Conservation (phyloP, 176 grass and related monocot genomes). For the Phragmites australis region DNA sequence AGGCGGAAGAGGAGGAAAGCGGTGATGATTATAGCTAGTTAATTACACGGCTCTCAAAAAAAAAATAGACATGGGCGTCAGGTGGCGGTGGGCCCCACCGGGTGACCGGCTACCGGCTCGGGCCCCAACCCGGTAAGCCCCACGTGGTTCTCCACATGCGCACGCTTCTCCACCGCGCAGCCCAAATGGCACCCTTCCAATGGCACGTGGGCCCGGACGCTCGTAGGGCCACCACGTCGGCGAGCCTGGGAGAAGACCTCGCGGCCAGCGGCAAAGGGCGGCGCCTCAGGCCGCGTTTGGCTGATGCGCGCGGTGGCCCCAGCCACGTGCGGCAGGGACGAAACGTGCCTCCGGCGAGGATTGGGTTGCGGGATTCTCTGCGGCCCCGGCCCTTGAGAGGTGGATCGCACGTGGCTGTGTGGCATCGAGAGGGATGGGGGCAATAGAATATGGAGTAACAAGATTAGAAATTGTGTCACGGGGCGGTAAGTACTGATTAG, state of each 20-base stretch:
- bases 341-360: constrained; percentile 31
- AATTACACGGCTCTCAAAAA: no score
- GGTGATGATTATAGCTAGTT: constrained; percentile 36
- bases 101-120: constrained; percentile 9
- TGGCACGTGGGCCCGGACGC: fast-evolving
- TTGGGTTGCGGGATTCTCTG: neutral
- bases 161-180: no score
- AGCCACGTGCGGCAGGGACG: constrained; percentile 20
- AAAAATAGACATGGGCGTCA: no score
- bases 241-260: fast-evolving
- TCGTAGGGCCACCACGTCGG: fast-evolving
- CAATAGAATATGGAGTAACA: neutral
- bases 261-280: neutral
- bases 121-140: neutral
- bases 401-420: neutral
- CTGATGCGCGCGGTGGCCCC: neutral
- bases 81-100: constrained; percentile 6
- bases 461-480: neutral
- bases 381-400: neutral
- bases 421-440: neutral
- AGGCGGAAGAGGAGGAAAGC: neutral
- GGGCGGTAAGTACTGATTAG: neutral
- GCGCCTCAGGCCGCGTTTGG: neutral
- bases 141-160: neutral
- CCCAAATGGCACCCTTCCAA: no score